Evolutionary conservation across 192 early-diverging fungal genomes (phyloP), one percentile per base, ranked within the genome.

Genomic region (Coemansia sp.): DNA sequence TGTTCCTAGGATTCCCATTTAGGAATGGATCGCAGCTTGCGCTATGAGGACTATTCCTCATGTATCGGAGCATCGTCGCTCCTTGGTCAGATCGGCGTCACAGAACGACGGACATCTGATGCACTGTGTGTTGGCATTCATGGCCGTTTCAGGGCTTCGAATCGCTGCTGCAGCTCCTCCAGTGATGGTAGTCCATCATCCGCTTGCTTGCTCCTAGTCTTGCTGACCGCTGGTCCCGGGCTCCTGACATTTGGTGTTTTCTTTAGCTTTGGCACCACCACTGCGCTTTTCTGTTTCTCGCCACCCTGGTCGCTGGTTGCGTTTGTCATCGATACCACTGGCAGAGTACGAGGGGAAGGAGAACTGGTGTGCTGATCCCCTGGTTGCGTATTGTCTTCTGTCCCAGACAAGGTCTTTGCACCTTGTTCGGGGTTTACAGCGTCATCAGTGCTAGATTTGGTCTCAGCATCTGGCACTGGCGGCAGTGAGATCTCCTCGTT

Each of bases 161-260:
- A 89, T 13, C 91, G 79, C 60, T 75, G 87, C 23, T 88, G 79
- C 27, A 94, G 67, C 29, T 88, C 89, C 38, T 93, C 92, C 74
- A 93, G 84, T 41, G 90, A 82, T 2, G 86, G 86, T 13, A 83
- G 52, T 8, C 74, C 81, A 50, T 84, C 77, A 47, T 68, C 72
- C 22, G 64, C 62, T 27, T 36, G 48, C 57, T 17, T 41, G 53
- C 30, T 59, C 56, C 29, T 64, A 68, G 25, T 20, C 44, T 56
- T 64, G 57, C 40, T 33, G 38, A 29, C 37, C 2, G n/a, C 36
- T 23, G 34, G 23, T 27, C 11, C 25, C 33, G 48, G 45, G 47
- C 27, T 59, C 57, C 4, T 41, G 22, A 23, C 42, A 25, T 25
- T 25, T 22, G 22, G 45, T 13, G 29, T 41, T 2, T 23, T 64